A percentile compares a stretch with the other conserved stretches of the same genome.
phyloP scores from a whole-genome alignment of 176 grass and related monocot genomes.

The Cenchrus fungigraminus region DNA sequence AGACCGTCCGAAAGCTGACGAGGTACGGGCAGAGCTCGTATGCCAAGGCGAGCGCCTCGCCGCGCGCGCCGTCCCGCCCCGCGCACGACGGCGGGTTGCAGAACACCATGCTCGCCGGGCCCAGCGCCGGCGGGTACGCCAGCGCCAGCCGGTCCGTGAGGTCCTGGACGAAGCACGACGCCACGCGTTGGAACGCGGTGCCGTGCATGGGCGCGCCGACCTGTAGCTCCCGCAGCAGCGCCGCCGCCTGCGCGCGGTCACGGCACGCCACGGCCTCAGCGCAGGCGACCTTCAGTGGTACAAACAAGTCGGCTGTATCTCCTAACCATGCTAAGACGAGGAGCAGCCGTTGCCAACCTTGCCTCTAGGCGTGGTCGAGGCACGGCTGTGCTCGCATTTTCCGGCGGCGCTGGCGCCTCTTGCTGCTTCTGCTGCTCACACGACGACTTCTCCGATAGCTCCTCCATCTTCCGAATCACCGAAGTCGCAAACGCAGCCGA shows the following conservation, averaged over 20 bases:
- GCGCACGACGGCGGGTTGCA: constrained; percentile 42
- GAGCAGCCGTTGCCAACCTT: no score
- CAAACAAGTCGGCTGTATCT: no score
- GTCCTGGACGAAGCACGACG: constrained; percentile 78
- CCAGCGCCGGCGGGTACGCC: constrained; percentile 53
- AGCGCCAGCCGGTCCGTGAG: constrained; percentile 59
- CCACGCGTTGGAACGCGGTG: constrained; percentile 73
- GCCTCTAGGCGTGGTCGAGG: no score
- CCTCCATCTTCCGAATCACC: no score
- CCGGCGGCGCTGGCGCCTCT: no score
- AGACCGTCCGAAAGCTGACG: constrained; percentile 52
- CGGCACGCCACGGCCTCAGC: constrained; percentile 82
- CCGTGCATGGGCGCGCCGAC: constrained; percentile 55
- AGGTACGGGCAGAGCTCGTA: constrained; percentile 84
- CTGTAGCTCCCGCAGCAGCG: constrained; percentile 59
- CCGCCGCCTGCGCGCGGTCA: constrained; percentile 65
- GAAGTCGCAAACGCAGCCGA: no score
- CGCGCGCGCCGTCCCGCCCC: constrained; percentile 27
- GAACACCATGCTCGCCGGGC: constrained; percentile 56
- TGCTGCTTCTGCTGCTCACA: no score
- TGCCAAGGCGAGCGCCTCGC: constrained; percentile 62
- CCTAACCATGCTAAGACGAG: no score
- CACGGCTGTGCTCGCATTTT: no score
- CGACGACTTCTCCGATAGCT: no score
- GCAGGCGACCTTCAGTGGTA: constrained; percentile 44